Evolutionary conservation across 2,329 filamentous ascomycete species (phyloP).

Genomic region (Remersonia thermophila): DNA sequence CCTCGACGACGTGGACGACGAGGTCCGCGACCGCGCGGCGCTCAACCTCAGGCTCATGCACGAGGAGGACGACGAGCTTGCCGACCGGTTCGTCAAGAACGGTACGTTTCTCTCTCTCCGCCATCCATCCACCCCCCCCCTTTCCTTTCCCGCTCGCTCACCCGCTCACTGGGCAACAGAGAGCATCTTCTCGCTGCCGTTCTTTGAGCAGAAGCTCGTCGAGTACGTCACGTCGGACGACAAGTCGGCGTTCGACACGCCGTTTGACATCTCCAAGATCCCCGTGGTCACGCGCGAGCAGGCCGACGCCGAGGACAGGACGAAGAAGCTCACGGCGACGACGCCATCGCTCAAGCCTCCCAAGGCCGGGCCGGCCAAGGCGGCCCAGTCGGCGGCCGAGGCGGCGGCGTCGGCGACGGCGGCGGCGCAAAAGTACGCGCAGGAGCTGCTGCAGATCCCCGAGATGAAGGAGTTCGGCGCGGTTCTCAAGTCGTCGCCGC

Average conservation of each 20-base stretch:
- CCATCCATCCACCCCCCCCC: too few relatives aligned
- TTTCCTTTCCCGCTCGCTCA: too few relatives aligned
- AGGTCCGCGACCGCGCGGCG: conserved; percentile 90
- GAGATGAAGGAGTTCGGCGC: conserved; percentile 83
- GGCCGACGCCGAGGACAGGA: conserved; percentile 88
- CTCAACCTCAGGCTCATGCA: conserved; percentile 86
- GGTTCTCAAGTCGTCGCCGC: conserved; percentile 79
- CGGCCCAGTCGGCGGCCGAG: conserved; percentile 56
- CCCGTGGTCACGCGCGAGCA: conserved; percentile 92
- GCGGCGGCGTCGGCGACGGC: conserved; percentile 65
- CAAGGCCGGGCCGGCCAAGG: conserved; percentile 64
- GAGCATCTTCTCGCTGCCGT: conserved; percentile 86
- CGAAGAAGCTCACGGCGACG: conserved; percentile 89
- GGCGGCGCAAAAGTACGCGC: conserved; percentile 75
- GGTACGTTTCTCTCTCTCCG: conserved; percentile 43
- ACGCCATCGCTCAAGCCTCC: conserved; percentile 91
- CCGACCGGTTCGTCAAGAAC: conserved; percentile 82
- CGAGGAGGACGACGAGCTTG: conserved; percentile 70
- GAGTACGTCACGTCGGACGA: conserved; percentile 94
- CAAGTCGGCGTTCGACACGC: conserved; percentile 67
- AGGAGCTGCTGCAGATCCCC: conserved; percentile 77
- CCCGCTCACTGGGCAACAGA: too few relatives aligned
- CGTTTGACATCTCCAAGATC: conserved; percentile 85
- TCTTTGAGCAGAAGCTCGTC: conserved; percentile 92
- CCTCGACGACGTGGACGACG: conserved; percentile 92